Conservation (phyloP, 2,329 filamentous ascomycete genomes). For the Mycosphaerelloides madeirae region DNA sequence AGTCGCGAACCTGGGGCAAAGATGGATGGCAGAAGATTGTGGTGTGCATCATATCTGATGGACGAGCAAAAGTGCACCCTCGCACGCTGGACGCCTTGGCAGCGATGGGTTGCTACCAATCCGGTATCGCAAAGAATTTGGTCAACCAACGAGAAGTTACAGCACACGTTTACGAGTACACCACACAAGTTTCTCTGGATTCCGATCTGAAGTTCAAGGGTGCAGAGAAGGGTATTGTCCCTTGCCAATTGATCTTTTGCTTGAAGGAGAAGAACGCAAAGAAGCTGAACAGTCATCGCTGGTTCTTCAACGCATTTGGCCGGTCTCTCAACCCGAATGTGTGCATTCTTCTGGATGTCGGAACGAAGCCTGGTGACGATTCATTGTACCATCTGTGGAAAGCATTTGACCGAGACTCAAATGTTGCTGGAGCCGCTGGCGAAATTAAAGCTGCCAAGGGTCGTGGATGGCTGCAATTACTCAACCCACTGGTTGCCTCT, state of each 20-base stretch:
- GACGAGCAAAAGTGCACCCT: slow-evolving; percentile 87
- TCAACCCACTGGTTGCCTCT: slow-evolving; percentile 92
- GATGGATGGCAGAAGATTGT: slow-evolving; percentile 99
- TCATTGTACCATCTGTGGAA: slow-evolving; percentile 99
- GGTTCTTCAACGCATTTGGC: slow-evolving; percentile 99
- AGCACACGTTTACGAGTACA: slow-evolving; percentile 98
- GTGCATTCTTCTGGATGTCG: slow-evolving; percentile 93
- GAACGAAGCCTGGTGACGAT: slow-evolving; percentile 81
- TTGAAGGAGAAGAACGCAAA: slow-evolving; percentile 96
- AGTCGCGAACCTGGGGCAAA: slow-evolving; percentile 94
- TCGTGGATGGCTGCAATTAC: slow-evolving; percentile 70
- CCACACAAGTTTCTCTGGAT: slow-evolving; percentile 93
- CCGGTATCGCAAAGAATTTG: slow-evolving; percentile 96
- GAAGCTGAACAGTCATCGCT: slow-evolving; percentile 96
- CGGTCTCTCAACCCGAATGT: slow-evolving; percentile 89
- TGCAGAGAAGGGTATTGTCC: slow-evolving; percentile 96
- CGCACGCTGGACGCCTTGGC: slow-evolving; percentile 89
- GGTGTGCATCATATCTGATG: slow-evolving; percentile 92
- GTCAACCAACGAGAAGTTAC: slow-evolving; percentile 95
- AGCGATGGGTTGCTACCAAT: slow-evolving; percentile 96
- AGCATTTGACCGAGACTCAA: slow-evolving; percentile 95
- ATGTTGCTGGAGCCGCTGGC: slow-evolving; percentile 91
- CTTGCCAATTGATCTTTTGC: slow-evolving; percentile 97
- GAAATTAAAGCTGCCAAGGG: slow-evolving; percentile 98
- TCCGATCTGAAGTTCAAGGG: slow-evolving; percentile 97